Percentiles rank a stretch among this genome's conserved stretches.
These are phyloP conservation scores for Amanita jacksonii DNA, from an alignment of 768 basidiomycete species.

Conservation along the genomic window DNA sequence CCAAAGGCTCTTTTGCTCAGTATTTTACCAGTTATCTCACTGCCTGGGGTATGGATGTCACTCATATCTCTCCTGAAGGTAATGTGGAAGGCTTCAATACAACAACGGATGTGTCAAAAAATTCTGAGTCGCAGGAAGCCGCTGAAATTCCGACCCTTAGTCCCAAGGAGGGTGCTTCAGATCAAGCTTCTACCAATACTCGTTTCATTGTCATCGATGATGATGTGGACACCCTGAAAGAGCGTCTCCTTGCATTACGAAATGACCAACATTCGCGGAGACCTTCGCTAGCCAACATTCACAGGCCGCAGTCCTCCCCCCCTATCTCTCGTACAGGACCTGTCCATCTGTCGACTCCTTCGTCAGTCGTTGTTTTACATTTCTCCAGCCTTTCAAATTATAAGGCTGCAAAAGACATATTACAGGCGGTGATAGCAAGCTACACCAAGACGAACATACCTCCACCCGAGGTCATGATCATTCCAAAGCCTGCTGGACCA, in stretches of 20 bases:
- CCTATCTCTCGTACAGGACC: slow-evolving; percentile 56
- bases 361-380: slow-evolving; percentile 61
- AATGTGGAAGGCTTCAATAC: slow-evolving; percentile 30
- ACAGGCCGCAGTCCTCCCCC: slow-evolving; percentile 73
- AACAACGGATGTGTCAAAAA: slow-evolving; percentile 4
- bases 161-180: background rate
- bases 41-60: slow-evolving; percentile 92
- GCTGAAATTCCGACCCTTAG: background rate
- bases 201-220: slow-evolving; percentile 87
- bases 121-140: slow-evolving; percentile 5
- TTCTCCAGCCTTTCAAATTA: slow-evolving; percentile 89
- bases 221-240: slow-evolving; percentile 70
- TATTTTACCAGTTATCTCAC: slow-evolving; percentile 90
- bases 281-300: slow-evolving; percentile 55
- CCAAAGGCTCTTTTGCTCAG: slow-evolving; percentile 84
- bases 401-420: slow-evolving; percentile 76
- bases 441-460: slow-evolving; percentile 34
- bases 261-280: slow-evolving; percentile 41
- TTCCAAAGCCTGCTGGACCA: slow-evolving; percentile 95
- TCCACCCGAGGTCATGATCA: slow-evolving; percentile 88
- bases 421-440: slow-evolving; percentile 56
- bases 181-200: slow-evolving; percentile 20
- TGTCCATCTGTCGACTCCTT: slow-evolving; percentile 14
- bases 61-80: slow-evolving; percentile 59
- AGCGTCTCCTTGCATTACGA: slow-evolving; percentile 60